phyloP scores from a whole-genome alignment of 805 yeast genomes.

The Saccharomycopsis amapae region DNA sequence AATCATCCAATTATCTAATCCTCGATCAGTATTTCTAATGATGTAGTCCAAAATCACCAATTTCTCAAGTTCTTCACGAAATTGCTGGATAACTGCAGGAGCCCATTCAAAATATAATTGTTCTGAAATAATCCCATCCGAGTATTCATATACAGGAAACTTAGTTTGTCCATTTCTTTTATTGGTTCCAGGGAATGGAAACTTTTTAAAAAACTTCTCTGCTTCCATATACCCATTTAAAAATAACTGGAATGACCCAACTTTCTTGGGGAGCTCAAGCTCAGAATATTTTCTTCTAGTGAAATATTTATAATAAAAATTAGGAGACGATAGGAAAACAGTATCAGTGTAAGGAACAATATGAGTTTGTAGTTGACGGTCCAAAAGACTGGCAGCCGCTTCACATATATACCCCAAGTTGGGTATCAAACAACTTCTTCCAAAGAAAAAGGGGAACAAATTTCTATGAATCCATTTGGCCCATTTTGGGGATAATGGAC shows the following conservation, averaged over 20 bases:
- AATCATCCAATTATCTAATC: slow-evolving; percentile 75
- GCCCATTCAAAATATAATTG: slow-evolving; percentile 44
- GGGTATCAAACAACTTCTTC: slow-evolving; percentile 64
- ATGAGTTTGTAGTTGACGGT: slow-evolving; percentile 47
- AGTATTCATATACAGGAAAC: background rate
- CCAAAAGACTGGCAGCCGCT: slow-evolving; percentile 63
- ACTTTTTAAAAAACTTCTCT: slow-evolving; percentile 43
- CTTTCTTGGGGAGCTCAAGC: slow-evolving; percentile 33
- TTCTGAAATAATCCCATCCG: slow-evolving; percentile 17
- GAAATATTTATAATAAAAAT: slow-evolving; percentile 48
- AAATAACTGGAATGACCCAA: slow-evolving; percentile 65
- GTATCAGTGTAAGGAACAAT: slow-evolving; percentile 65
- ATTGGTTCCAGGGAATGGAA: slow-evolving; percentile 49
- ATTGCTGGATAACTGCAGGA: slow-evolving; percentile 38
- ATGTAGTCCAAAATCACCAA: slow-evolving; percentile 64
- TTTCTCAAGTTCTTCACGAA: slow-evolving; percentile 58
- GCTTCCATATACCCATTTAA: slow-evolving; percentile 54
- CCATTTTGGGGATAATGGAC: slow-evolving; percentile 73
- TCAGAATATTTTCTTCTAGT: slow-evolving; percentile 27
- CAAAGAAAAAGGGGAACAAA: slow-evolving; percentile 71
- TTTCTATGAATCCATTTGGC: slow-evolving; percentile 72
- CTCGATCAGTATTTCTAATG: slow-evolving; percentile 70
- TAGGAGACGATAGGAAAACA: slow-evolving; percentile 39
- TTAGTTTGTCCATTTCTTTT: background rate
- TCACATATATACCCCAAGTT: slow-evolving; percentile 68